phyloP scores from a whole-genome alignment of 257 asterid species.

The Paraleonurus japonicus region DNA sequence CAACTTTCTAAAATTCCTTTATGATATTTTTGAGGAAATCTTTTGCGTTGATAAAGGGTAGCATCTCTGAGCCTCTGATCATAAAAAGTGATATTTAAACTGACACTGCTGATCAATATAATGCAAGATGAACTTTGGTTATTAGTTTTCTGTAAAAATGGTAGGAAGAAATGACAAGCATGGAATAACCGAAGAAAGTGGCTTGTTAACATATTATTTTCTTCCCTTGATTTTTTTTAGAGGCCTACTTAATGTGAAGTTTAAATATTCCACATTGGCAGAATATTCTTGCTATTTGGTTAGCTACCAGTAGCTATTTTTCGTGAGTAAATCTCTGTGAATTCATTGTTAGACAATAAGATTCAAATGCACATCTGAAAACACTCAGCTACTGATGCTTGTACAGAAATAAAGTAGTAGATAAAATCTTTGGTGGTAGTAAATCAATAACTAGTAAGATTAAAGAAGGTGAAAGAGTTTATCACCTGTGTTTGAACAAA shows the following conservation, averaged over 20 bases:
- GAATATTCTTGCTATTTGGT: background rate
- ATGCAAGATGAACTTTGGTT: background rate
- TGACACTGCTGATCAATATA: background rate
- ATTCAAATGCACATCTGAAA: background rate
- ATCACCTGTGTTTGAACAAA: background rate
- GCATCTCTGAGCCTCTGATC: no score
- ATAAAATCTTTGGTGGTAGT: background rate
- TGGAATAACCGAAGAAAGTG: background rate
- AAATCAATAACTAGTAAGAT: background rate
- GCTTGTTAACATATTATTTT: constrained; percentile 6
- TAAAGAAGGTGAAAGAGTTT: background rate
- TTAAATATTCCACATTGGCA: background rate
- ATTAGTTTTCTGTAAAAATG: background rate
- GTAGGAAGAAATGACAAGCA: background rate
- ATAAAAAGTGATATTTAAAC: no score
- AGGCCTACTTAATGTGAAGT: background rate
- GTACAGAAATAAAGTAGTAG: background rate
- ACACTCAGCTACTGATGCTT: background rate
- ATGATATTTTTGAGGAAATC: no score
- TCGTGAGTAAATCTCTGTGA: background rate
- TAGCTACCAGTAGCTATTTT: background rate
- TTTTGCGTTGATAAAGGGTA: no score
- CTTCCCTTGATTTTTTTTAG: background rate
- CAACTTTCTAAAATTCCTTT: no score
- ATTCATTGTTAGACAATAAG: background rate